Evolutionary conservation across 228 moss, liverwort and hornwort genomes (phyloP), one percentile per base, ranked within the genome.

Genomic region (Sphagnum fallax): DNA sequence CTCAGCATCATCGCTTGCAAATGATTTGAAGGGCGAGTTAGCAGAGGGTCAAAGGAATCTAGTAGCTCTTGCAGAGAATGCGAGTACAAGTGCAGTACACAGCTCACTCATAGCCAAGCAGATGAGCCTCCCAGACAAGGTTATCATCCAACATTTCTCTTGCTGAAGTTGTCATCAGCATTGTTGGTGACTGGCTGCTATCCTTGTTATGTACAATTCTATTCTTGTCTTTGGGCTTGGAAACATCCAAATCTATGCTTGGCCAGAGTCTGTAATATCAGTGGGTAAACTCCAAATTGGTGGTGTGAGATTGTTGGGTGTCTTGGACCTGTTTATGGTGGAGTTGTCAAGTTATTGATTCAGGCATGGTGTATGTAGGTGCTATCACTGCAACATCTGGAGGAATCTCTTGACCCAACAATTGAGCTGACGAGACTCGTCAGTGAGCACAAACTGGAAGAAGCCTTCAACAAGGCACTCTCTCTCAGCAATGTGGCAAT

Each of bases 401-500:
- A 97, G 67, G 96, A 93, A 71, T 91, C 96, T 50, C 81, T 97
- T 71, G 96, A 97, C 81, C 96, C 93, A 10, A 97, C 93, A 0
- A 97, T 97, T 65, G 96, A 97, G 90, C 81, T 97, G 69, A 83
- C 93, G 61, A 88, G 96, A 80, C 75, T 97, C 61, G 66, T 91
- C 74, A 88, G 81, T 73, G 96, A 91, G 77, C 83, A 80, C 50
- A 97, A 91, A 69, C 88, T 97, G 65, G 96, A 97, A 77, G 96
- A 97, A 73, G 96, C 96, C 32, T 97, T 97, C 69, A 97, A 90
- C 87, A 97, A 90, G 81, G 96, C 96, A 16, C 89, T 93, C 5
- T 97, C 96, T 6, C 81, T 91, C n/a, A 97, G 96, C 67, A 93
- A 97, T 70, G 96, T 97, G 65, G 96, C 96, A 18, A 89, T 93